phyloP scores from a whole-genome alignment of 2,329 filamentous ascomycete species.

The Rutstroemia sp. region DNA sequence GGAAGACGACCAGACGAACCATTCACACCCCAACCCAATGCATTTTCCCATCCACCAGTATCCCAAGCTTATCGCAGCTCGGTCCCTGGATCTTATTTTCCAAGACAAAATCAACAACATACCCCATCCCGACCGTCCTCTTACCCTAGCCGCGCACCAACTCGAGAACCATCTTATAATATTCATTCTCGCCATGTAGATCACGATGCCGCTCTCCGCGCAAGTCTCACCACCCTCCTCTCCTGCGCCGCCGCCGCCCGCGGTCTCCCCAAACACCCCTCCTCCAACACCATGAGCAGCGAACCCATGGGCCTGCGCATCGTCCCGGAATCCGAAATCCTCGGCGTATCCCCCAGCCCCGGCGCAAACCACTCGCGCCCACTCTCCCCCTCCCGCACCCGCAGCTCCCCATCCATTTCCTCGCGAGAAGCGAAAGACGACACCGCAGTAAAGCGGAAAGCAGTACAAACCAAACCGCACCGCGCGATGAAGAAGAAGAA shows the following conservation, averaged over 20 bases:
- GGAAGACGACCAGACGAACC: conserved; percentile 36
- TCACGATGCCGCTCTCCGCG: conserved; percentile 86
- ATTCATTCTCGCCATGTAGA: conserved; percentile 60
- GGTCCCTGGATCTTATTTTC: conserved; percentile 30
- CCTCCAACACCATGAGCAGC: conserved; percentile 17
- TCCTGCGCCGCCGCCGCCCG: conserved; percentile 89
- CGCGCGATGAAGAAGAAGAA: conserved; percentile 45
- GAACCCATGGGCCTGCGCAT: conserved; percentile 47
- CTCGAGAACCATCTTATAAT: conserved; percentile 25
- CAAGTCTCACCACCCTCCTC: conserved; percentile 87
- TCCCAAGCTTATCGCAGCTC: conserved; percentile 24
- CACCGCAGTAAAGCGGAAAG: conserved; percentile 20
- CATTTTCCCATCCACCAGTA: conserved; percentile 75
- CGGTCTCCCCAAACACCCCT: conserved; percentile 59
- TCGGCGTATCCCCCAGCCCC: conserved; percentile 29
- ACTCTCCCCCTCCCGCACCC: conserved; percentile 15
- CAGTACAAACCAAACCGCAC: conserved; percentile 17
- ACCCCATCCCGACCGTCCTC: conserved; percentile 20
- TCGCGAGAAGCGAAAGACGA: conserved; percentile 16
- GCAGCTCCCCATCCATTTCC: conserved; percentile 19
- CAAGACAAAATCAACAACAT: conserved; percentile 23
- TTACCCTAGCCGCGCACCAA: conserved; percentile 30
- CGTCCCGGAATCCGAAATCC: conserved; percentile 53
- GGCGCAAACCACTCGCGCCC: conserved; percentile 25
- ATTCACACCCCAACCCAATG: conserved; percentile 88